Percentiles rank a stretch among this genome's conserved stretches.
phyloP scores from a whole-genome alignment of 208 protist genomes.

The Trypanosoma avium region DNA sequence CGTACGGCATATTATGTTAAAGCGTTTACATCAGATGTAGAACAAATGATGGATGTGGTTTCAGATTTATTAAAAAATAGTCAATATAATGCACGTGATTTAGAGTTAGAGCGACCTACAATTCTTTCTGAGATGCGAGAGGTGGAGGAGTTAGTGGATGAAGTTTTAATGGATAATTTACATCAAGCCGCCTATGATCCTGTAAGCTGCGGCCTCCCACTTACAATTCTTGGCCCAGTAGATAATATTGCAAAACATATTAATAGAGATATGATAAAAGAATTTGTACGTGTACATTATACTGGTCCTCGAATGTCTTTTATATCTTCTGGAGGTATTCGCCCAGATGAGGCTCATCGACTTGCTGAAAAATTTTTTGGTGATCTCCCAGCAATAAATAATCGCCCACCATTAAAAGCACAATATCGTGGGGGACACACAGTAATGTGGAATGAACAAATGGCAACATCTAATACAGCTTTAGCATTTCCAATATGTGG shows the following conservation, averaged over 20 bases:
- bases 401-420: constrained; percentile 51
- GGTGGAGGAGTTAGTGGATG: constrained; percentile 93
- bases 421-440: constrained; percentile 71
- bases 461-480: constrained; percentile 82
- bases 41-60: constrained; percentile 95
- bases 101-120: constrained; percentile 94
- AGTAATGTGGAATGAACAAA: constrained; percentile 74
- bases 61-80: constrained; percentile 96
- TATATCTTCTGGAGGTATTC: constrained; percentile 93
- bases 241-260: constrained; percentile 96
- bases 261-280: constrained; percentile 81
- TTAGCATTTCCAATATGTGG: constrained; percentile 85
- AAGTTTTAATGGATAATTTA: constrained; percentile 97
- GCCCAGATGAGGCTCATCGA: constrained; percentile 92
- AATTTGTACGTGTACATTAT: constrained; percentile 96
- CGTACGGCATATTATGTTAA: constrained; percentile 97
- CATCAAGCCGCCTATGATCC: constrained; percentile 95
- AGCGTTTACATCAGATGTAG: constrained; percentile 93
- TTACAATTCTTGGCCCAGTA: constrained; percentile 97
- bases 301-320: constrained; percentile 97
- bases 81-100: constrained; percentile 69
- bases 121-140: constrained; percentile 97
- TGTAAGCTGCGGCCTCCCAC: constrained; percentile 84
- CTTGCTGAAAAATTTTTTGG: constrained; percentile 92
- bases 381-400: constrained; percentile 63